Conservation (phyloP, 2,329 filamentous ascomycete genomes). For the Gnomoniopsis sp. region DNA sequence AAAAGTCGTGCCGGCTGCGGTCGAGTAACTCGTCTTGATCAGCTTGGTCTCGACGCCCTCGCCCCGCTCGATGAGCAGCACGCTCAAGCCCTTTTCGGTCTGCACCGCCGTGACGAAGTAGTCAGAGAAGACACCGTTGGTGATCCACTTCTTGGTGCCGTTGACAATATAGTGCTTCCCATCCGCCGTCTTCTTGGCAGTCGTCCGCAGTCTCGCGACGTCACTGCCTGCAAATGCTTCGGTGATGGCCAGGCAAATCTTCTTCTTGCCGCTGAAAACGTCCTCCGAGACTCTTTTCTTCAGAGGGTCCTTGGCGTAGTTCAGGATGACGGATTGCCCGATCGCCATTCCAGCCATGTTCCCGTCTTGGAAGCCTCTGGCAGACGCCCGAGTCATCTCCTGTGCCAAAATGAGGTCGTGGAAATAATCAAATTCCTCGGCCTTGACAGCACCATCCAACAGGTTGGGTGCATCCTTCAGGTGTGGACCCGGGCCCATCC, state of each 20-base stretch:
- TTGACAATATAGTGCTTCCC: conserved; percentile 71
- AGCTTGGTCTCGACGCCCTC: conserved; percentile 73
- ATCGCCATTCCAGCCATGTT: conserved; percentile 88
- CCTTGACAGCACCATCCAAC: conserved; percentile 66
- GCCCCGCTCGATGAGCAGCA: conserved; percentile 70
- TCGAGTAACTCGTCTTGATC: conserved; percentile 80
- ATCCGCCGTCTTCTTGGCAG: conserved; percentile 71
- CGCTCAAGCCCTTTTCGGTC: conserved; percentile 75
- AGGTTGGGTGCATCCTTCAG: conserved; percentile 60
- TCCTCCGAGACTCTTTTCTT: conserved; percentile 67
- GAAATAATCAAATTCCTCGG: conserved; percentile 83
- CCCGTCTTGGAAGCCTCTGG: conserved; percentile 80
- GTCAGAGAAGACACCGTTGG: conserved; percentile 74
- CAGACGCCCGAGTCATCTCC: conserved; percentile 68
- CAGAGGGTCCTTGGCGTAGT: conserved; percentile 66
- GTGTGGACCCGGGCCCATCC: conserved; percentile 78
- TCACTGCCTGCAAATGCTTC: conserved; percentile 85
- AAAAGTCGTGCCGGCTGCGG: conserved; percentile 73
- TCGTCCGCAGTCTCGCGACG: conserved; percentile 76
- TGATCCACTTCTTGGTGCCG: conserved; percentile 83
- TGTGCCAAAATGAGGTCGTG: conserved; percentile 76
- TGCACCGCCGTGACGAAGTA: conserved; percentile 81
- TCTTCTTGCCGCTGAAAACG: conserved; percentile 77
- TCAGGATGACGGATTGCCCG: conserved; percentile 72
- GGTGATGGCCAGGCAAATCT: conserved; percentile 83